phyloP scores from a whole-genome alignment of 75 land plant species.

The Cryptomeria japonica region DNA sequence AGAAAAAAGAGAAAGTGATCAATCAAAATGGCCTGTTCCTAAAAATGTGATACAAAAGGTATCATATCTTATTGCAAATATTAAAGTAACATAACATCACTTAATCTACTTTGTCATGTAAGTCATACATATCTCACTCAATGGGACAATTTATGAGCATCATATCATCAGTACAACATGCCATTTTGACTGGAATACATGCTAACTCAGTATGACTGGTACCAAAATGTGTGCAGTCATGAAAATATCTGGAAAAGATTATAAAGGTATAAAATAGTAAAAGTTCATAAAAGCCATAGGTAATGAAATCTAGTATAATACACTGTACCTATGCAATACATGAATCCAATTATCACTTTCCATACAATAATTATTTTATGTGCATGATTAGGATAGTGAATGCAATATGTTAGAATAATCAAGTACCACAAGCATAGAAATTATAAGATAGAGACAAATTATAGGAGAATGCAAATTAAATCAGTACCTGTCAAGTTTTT shows the following conservation, averaged over 20 bases:
- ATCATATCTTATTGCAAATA: not conserved
- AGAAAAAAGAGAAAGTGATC: too few relatives aligned
- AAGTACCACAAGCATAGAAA: not conserved
- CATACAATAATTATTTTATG: not conserved
- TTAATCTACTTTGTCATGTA: not conserved
- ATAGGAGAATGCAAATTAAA: not conserved
- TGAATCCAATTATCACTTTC: not conserved
- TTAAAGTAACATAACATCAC: not conserved
- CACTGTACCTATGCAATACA: not conserved
- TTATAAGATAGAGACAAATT: not conserved
- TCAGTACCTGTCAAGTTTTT: slow-evolving; percentile 65
- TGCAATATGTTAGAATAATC: not conserved
- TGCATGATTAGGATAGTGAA: not conserved
- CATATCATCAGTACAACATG: not conserved
- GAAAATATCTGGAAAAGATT: not conserved
- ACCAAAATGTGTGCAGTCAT: not conserved
- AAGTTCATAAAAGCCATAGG: not conserved
- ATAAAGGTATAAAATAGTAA: not conserved
- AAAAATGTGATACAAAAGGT: not conserved
- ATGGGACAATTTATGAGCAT: not conserved
- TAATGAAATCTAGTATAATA: not conserved
- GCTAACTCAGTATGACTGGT: not conserved
- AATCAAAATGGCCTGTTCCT: not conserved
- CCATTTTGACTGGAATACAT: not conserved
- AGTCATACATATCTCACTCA: not conserved